Conservation (phyloP, 2,329 filamentous ascomycete species). For the Ophiostoma tasmaniense region DNA sequence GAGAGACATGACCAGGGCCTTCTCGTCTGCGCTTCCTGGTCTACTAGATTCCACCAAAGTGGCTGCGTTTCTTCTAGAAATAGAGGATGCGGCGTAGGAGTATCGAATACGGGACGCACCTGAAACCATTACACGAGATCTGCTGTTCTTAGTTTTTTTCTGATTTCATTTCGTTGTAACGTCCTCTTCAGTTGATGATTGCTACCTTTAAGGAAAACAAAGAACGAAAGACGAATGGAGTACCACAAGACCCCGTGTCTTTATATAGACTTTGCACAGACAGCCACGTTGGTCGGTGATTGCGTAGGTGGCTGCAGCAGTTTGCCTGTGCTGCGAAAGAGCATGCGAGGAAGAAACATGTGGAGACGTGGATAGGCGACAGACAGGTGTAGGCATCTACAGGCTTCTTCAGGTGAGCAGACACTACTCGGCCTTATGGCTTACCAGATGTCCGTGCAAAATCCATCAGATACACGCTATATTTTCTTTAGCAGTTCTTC, state of each 20-base stretch:
- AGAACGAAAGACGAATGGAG: not conserved
- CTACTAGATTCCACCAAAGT: not conserved
- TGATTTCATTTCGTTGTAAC: not conserved
- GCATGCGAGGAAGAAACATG: not conserved
- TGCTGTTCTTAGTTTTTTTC: not conserved
- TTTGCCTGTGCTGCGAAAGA: constrained; percentile 11
- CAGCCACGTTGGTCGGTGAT: not conserved
- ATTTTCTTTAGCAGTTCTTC: not conserved
- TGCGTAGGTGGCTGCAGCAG: not conserved
- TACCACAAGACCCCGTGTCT: constrained; percentile 12
- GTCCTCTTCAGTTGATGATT: not conserved
- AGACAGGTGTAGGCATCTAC: not conserved
- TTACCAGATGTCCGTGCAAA: not conserved
- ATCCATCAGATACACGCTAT: not conserved
- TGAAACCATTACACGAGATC: not conserved
- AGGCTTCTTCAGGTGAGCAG: not conserved
- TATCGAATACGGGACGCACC: not conserved
- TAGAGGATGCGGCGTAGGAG: not conserved
- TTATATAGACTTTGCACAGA: constrained; percentile 13
- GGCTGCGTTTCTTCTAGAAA: not conserved
- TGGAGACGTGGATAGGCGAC: not conserved
- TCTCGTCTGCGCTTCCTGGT: not conserved
- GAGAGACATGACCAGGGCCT: not conserved
- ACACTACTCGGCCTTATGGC: not conserved
- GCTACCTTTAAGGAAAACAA: not conserved